A percentile compares a stretch with the other conserved stretches of the same genome.
These are phyloP conservation scores for Petasospora fabianii DNA, from an alignment of 1,139 yeast genomes.

Conservation along the genomic window DNA sequence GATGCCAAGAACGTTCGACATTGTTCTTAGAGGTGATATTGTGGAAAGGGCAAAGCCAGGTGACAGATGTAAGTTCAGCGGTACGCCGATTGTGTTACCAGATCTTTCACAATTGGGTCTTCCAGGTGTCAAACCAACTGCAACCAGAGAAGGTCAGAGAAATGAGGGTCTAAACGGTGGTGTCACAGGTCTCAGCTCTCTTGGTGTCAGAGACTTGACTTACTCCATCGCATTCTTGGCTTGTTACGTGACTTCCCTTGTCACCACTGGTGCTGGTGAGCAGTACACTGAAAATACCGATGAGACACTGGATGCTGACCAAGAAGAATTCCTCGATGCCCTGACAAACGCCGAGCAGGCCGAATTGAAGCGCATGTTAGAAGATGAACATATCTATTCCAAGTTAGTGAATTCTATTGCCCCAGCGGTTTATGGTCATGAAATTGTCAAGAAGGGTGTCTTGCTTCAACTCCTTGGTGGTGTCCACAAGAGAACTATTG, in stretches of 20 bases:
- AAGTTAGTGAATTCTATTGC: conserved; percentile 88
- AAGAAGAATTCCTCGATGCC: conserved; percentile 74
- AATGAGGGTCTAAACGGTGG: conserved; percentile 78
- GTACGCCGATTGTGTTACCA: conserved; percentile 93
- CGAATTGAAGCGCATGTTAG: conserved; percentile 87
- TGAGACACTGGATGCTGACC: conserved; percentile 55
- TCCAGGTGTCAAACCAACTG: conserved; percentile 91
- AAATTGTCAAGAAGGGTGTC: conserved; percentile 88
- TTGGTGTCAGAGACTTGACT: conserved; percentile 90
- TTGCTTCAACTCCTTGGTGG: conserved; percentile 90
- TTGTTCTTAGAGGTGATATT: conserved; percentile 86
- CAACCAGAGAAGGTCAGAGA: conserved; percentile 64
- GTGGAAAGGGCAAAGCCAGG: conserved; percentile 99
- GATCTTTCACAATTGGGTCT: conserved; percentile 94
- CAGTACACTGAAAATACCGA: conserved; percentile 38
- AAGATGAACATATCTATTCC: conserved; percentile 80
- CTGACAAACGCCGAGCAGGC: conserved; percentile 79
- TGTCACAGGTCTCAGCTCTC: conserved; percentile 76
- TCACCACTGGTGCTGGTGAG: conserved; percentile 43
- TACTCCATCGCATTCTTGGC: conserved; percentile 90
- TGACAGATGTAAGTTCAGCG: conserved; percentile 91
- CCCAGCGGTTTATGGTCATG: conserved; percentile 97
- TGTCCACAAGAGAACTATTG: conserved; percentile 90
- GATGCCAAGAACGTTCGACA: conserved; percentile 97
- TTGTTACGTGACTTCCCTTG: conserved; percentile 69